Evolutionary conservation across 2,329 filamentous ascomycete species (phyloP).

Genomic region (Exserohilum turcica): DNA sequence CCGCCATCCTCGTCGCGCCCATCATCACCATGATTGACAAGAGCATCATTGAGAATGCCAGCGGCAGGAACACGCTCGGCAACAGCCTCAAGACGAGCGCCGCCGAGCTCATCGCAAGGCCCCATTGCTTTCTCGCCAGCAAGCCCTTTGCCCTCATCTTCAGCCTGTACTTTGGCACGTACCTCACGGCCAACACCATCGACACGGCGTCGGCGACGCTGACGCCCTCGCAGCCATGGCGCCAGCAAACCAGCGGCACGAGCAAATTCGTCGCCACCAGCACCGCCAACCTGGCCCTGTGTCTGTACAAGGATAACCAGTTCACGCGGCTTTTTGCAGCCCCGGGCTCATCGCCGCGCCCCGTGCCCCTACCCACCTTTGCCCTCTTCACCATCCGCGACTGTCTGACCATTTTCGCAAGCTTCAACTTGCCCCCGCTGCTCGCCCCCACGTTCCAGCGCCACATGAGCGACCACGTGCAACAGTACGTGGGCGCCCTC

Average conservation of each 20-base stretch:
- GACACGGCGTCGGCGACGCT: conserved; percentile 77
- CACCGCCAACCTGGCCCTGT: conserved; percentile 80
- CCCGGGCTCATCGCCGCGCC: conserved; percentile 51
- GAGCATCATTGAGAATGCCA: conserved; percentile 82
- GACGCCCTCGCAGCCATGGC: conserved; percentile 59
- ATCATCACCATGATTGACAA: conserved; percentile 84
- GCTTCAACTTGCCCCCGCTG: conserved; percentile 84
- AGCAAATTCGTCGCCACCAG: conserved; percentile 82
- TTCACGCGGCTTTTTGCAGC: conserved; percentile 81
- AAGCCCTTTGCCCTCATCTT: conserved; percentile 71
- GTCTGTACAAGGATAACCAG: conserved; percentile 86
- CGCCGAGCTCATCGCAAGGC: conserved; percentile 61
- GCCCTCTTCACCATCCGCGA: conserved; percentile 81
- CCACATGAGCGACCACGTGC: conserved; percentile 50
- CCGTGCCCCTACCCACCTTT: conserved; percentile 73
- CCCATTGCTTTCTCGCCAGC: conserved; percentile 65
- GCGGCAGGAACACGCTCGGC: conserved; percentile 65
- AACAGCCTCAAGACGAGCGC: conserved; percentile 66
- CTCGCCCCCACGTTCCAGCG: conserved; percentile 69
- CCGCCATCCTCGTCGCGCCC: conserved; percentile 78
- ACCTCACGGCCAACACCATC: conserved; percentile 83
- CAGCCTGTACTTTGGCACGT: conserved; percentile 82
- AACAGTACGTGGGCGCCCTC: conserved; percentile 56
- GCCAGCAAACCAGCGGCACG: conserved; percentile 76
- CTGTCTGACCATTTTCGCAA: conserved; percentile 87